Percentiles rank a stretch among this genome's conserved stretches.
These are phyloP conservation scores for Melastoma candidum DNA, from an alignment of 441 rosid genomes.

Conservation along the genomic window DNA sequence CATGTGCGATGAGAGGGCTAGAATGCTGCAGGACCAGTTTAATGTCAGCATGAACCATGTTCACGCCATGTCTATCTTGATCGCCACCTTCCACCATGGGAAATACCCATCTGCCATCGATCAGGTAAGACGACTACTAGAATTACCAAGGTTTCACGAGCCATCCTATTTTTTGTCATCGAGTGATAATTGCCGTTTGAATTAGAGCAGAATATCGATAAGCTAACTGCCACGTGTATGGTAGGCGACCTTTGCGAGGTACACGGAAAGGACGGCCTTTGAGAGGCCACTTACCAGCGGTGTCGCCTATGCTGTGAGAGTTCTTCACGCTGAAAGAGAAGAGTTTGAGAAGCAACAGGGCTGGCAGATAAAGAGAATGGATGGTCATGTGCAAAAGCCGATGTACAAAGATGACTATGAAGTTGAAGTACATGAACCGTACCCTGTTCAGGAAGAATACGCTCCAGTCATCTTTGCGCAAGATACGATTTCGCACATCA, in stretches of 20 bases:
- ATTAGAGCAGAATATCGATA: no score
- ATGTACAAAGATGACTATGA: not conserved
- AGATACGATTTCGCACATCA: not conserved
- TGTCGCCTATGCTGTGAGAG: not conserved
- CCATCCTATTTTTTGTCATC: no score
- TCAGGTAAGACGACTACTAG: no score
- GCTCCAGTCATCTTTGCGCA: no score
- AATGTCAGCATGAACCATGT: not conserved
- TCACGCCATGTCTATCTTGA: not conserved
- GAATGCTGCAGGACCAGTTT: constrained; percentile 2
- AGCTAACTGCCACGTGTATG: no score
- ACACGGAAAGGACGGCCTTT: rapidly evolving
- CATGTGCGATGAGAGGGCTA: not conserved
- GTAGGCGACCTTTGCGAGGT: not conserved
- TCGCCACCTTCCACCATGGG: rapidly evolving
- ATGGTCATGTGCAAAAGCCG: not conserved
- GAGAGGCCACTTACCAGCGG: rapidly evolving
- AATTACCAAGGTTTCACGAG: no score
- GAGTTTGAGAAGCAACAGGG: not conserved
- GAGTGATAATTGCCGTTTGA: no score
- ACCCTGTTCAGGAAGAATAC: not conserved
- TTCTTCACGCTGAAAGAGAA: not conserved
- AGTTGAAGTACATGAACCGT: not conserved
- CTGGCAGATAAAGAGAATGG: not conserved
- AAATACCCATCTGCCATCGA: no score